Evolutionary conservation across 2,329 filamentous ascomycete genomes (phyloP), one percentile per base, ranked within the genome.

Genomic region (Balansia obtecta): DNA sequence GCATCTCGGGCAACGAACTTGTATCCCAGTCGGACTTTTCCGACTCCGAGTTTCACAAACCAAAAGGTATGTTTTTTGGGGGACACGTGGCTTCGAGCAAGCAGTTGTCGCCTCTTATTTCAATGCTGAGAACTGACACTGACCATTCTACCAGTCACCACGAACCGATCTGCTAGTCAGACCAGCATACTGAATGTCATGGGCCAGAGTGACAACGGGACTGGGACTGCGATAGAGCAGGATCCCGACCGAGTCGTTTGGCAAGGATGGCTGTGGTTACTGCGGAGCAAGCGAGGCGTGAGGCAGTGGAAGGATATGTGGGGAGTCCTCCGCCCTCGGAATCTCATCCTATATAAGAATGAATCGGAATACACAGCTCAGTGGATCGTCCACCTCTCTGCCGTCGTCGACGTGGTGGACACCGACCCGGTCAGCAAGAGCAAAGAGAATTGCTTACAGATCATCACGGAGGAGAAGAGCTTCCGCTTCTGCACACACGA

Each of bases 281-380:
- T 96, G 51, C 88, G 87, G 59, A 86, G 83, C 54, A 90, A 88
- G 60, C 77, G 84, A 20, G 88, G 89, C 9, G 74, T 98, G 50
- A 82, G 86, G 45, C 86, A 95, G 61, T 98, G 93, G 93, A 96
- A 95, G 72, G 85, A 88, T 59, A 77, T 89, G 52, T 97, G 93
- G 93, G 86, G 85, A 12, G 93, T 97, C 0, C 76, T 98, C 48
- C 86, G 93, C 33, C 85, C 88, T 1, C 83, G 85, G 48, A 89
- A 86, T 55, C 72, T 98, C 33, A 86, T 88, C 15, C 77, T 97
- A 27, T 98, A 98, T 74, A 96, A 96, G 67, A 85, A 94, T 62
- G 87, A 94, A 55, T 75, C 82, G 55, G 93, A 98, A 68, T 97
- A 97, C 65, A 84, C 86, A 12, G 88, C 90, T 0, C 76, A 86